Evolutionary conservation across 225 moss, liverwort and hornwort species (phyloP), one percentile per base, ranked within the genome.

Genomic region (Bryum argenteum): DNA sequence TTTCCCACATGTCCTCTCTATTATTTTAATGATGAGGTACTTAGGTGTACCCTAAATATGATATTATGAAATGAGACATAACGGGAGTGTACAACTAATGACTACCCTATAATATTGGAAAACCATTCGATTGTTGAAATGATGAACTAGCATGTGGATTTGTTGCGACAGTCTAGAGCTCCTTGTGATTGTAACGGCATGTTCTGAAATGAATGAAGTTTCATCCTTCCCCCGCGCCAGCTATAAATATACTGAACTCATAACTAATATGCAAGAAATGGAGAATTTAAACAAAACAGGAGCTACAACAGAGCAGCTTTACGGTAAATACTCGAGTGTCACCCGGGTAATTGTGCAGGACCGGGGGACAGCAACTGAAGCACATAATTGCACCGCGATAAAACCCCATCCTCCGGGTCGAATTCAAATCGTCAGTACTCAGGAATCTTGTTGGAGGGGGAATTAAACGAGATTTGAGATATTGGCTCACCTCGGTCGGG

Each of bases 331-430:
- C 72, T 63, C 10, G 14, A 63, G 28, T 54, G 10, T 8, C 2
- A 14, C 13, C 26, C 6, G 24, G 6, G 10, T 9, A 54, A 15
- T 42, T 19, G 3, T 43, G 3, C 26, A 63, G 1, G 41, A 40
- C 14, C 43, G 19, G 63, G 63, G 54, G 43, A 63, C 72, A 54
- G 54, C 14, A 19, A 43, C 63, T 63, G 54, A 18, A 9, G 8
- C 63, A 42, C 40, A 72, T 72, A 54, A 72, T 63, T 72, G 19
- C 63, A 72, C 43, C 54, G 54, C 63, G 7, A 33, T n/a, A 33
- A 22, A 61, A 40, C 22, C 10, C 23, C 8, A 20, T 39, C 33
- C 33, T 33, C 33, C 33, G 33, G 33, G 28, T 13, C 63, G 15
- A 43, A 0, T 54, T 43, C 3, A 10, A 42, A 6, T 6, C 33